A percentile compares a stretch with the other conserved stretches of the same genome.
phyloP scores from a whole-genome alignment of 331 rosid genomes.

The Spiraea crenata region DNA sequence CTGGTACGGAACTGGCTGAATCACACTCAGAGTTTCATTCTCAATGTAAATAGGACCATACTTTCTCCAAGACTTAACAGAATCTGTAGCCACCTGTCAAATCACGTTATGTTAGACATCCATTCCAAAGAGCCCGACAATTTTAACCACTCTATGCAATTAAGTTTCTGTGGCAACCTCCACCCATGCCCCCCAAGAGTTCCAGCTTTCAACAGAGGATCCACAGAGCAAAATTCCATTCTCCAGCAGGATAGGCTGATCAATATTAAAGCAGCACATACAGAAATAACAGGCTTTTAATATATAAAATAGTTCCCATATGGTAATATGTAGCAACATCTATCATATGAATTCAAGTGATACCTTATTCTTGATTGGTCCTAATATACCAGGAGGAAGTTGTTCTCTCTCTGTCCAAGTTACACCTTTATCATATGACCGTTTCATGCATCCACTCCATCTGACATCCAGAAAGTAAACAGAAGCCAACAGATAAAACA shows the following conservation, averaged over 20 bases:
- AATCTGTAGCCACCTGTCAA: slow-evolving; percentile 62
- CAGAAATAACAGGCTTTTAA: background rate
- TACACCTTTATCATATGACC: slow-evolving; percentile 72
- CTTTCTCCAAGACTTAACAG: slow-evolving; percentile 75
- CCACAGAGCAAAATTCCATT: slow-evolving; percentile 76
- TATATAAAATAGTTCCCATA: background rate
- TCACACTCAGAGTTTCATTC: slow-evolving; percentile 69
- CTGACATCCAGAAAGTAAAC: slow-evolving; percentile 35
- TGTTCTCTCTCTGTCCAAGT: slow-evolving; percentile 87
- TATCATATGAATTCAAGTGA: slow-evolving; percentile 12
- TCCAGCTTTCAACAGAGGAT: slow-evolving; percentile 97
- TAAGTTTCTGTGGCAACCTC: slow-evolving; percentile 51
- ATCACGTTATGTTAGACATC: slow-evolving; percentile 19
- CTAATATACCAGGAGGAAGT: slow-evolving; percentile 96
- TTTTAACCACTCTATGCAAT: slow-evolving; percentile 16
- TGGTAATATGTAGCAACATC: slow-evolving; percentile 1
- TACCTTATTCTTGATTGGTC: slow-evolving; percentile 97
- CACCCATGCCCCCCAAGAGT: slow-evolving; percentile 95
- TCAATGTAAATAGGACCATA: slow-evolving; percentile 74
- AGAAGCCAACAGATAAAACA: background rate
- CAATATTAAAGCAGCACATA: background rate
- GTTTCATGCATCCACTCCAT: slow-evolving; percentile 91
- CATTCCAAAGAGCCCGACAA: slow-evolving; percentile 21
- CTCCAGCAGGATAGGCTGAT: slow-evolving; percentile 85
- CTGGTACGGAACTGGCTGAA: slow-evolving; percentile 90